Evolutionary conservation across 345 rosid genomes (phyloP), one percentile per base, ranked within the genome.

Genomic region (Populus nigra): DNA sequence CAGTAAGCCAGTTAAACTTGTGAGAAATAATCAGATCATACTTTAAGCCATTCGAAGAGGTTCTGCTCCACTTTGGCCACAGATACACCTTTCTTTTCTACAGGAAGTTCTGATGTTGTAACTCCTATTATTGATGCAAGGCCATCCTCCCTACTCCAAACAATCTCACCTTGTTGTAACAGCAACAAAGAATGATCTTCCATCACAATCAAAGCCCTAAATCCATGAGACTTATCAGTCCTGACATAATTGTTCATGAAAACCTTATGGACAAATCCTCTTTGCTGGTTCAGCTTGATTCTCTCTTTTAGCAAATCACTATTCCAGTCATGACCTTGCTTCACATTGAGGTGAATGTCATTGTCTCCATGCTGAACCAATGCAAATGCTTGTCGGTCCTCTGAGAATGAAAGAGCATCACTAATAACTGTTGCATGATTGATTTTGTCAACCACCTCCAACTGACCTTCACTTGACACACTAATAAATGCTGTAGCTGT

Each of bases 31-130:
- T 50, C 33, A 57, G 68, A 67, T 43, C 81, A 68, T 85, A 96
- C 99, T 98, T 90, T 87, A 77, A 94, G 98, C 99, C 99, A 96
- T 77, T 96, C 98, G 75, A 94, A 82, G 78, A 94, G 96, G 76
- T 83, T 96, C 68, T 94, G 92, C 85, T 96, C 98, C 85, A 92
- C 98, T 88, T 92, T 88, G 69, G 97, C 91, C 33, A 96, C 99
- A 49, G 96, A 92, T 35, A 93, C 98, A 77, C 97, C 99, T 79
- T 90, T 81, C 89, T 84, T 95, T 72, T 83, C 91, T 83, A 95
- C 88, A 72, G 97, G 99, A 79, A 93, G 93, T 82, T 96, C 98
- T 65, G 98, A 90, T 17, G 90, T 88, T 68, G 95, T 89, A 23
- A 90, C 97, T 82, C 91, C 97, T 80, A 90, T 79, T 76, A 96